phyloP scores from a whole-genome alignment of 1,284 basidiomycete genomes.

The Filobasidium uniguttulatum region DNA sequence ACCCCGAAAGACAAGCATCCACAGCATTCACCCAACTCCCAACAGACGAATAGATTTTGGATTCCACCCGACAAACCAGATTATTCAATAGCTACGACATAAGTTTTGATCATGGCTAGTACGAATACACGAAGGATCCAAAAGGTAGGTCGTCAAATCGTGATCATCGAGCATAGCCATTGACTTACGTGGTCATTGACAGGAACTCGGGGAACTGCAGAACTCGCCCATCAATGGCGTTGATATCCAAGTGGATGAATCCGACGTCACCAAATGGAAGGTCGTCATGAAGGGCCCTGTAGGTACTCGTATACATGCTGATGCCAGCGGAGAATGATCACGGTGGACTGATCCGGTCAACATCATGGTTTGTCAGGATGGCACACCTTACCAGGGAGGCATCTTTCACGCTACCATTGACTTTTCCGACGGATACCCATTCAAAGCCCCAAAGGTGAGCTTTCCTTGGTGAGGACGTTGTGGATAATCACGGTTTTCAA shows the following conservation, averaged over 20 bases:
- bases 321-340: neutral
- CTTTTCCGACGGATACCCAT: conserved; percentile 67
- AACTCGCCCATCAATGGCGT: conserved; percentile 44
- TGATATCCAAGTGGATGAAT: conserved; percentile 50
- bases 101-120: conserved; percentile 19
- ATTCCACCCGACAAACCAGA: no score
- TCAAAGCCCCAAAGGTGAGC: conserved; percentile 69
- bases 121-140: conserved; percentile 27
- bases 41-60: no score
- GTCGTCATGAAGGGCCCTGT: conserved; percentile 64
- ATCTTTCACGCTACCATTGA: conserved; percentile 60
- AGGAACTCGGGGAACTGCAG: conserved; percentile 34
- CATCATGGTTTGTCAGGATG: conserved; percentile 44
- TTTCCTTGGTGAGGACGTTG: neutral
- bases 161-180: neutral
- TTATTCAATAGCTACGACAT: no score
- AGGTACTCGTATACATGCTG: conserved; percentile 27
- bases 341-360: neutral
- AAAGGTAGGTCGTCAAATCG: conserved; percentile 17
- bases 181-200: neutral
- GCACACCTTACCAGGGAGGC: conserved; percentile 72
- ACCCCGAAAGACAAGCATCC: no score
- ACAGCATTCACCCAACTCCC: no score
- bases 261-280: conserved; percentile 64
- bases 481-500: neutral